These are phyloP conservation scores for Heliamphora exappendiculata DNA, from an alignment of 148 eudicot genomes.

Conservation along the genomic window DNA sequence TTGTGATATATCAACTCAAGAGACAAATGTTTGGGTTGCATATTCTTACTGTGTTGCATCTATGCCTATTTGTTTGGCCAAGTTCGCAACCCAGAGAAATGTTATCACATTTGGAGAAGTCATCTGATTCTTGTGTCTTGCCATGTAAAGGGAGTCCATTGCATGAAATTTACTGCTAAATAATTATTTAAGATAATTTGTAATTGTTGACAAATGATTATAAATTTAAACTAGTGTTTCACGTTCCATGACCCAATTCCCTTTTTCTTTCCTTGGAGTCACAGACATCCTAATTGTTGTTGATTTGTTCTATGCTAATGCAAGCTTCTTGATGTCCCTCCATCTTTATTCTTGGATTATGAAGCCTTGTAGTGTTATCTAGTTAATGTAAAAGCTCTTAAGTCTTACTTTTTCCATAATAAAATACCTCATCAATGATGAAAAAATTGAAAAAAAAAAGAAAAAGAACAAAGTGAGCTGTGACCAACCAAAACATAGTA, in stretches of 20 bases:
- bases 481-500: neutral
- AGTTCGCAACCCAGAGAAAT: neutral
- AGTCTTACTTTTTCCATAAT: neutral
- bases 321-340: neutral
- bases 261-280: neutral
- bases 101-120: no score
- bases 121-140: neutral
- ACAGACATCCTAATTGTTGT: neutral
- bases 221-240: no score
- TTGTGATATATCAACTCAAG: neutral
- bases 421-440: neutral
- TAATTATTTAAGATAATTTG: no score
- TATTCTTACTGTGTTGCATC: neutral
- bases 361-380: neutral
- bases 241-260: neutral
- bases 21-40: neutral
- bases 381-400: neutral
- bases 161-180: neutral
- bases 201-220: neutral
- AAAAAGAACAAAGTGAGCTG: neutral
- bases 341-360: neutral
- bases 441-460: neutral
- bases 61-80: neutral
- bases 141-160: neutral
- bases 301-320: neutral